These are phyloP conservation scores for Polyplosphaeria fusca DNA, from an alignment of 495 filamentous ascomycete genomes.

Conservation along the genomic window DNA sequence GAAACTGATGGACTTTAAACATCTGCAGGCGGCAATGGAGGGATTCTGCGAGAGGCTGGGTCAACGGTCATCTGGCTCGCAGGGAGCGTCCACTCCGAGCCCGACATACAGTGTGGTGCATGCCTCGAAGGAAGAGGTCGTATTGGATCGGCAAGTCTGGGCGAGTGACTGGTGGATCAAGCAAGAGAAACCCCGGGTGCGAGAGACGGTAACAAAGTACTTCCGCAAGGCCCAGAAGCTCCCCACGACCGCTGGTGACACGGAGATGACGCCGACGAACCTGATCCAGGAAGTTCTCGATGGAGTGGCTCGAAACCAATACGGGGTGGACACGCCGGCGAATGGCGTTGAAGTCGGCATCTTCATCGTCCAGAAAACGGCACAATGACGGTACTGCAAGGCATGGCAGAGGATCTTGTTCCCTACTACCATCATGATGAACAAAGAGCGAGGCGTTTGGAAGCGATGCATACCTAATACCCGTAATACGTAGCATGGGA, in stretches of 20 bases:
- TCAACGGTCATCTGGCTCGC: background rate
- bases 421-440: too few relatives aligned
- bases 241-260: conserved; percentile 31
- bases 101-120: conserved; percentile 51
- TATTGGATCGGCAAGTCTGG: conserved; percentile 59
- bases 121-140: conserved; percentile 51
- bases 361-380: conserved; percentile 54
- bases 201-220: conserved; percentile 57
- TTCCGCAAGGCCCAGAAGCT: conserved; percentile 52
- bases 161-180: conserved; percentile 65
- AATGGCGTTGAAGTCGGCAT: conserved; percentile 61
- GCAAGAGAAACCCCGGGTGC: conserved; percentile 65
- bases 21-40: conserved; percentile 51
- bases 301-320: conserved; percentile 46
- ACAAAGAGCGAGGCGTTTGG: too few relatives aligned
- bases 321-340: conserved; percentile 36
- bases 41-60: conserved; percentile 44
- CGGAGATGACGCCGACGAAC: conserved; percentile 51
- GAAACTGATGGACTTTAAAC: conserved; percentile 58
- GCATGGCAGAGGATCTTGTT: too few relatives aligned
- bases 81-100: conserved; percentile 25
- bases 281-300: conserved; percentile 63
- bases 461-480: too few relatives aligned
- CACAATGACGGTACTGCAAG: too few relatives aligned
- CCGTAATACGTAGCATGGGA: too few relatives aligned